Percentiles rank a stretch among this genome's conserved stretches.
Conservation (phyloP, 306 rosid genomes). For the Fragaria ananassa region DNA sequence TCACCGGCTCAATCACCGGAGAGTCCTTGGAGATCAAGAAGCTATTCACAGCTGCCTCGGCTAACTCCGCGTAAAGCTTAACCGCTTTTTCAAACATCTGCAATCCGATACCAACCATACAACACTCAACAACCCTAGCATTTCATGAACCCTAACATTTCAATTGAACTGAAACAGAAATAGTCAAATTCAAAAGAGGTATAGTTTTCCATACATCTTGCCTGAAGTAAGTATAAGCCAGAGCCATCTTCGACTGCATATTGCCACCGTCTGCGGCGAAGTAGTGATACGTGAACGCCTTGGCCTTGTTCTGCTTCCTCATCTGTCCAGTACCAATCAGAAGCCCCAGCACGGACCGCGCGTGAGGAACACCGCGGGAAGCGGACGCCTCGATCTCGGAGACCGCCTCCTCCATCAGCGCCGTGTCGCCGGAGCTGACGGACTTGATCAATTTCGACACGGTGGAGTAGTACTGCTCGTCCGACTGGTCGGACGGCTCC, state of each 20-base stretch:
- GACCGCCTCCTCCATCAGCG: slow-evolving; percentile 52
- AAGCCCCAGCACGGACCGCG: slow-evolving; percentile 81
- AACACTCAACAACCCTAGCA: not conserved
- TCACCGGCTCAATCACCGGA: slow-evolving; percentile 79
- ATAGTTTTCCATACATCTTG: slow-evolving; percentile 63
- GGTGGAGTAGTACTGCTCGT: slow-evolving; percentile 50
- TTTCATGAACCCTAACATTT: not conserved
- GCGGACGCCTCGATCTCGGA: slow-evolving; percentile 58
- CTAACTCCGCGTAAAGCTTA: slow-evolving; percentile 76
- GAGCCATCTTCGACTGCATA: slow-evolving; percentile 93
- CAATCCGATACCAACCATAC: not conserved
- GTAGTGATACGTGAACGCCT: slow-evolving; percentile 66
- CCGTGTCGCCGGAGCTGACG: slow-evolving; percentile 49
- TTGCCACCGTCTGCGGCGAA: slow-evolving; percentile 76
- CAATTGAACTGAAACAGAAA: slow-evolving; percentile 18
- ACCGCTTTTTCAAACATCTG: slow-evolving; percentile 88
- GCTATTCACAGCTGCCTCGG: slow-evolving; percentile 87
- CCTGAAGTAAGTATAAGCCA: slow-evolving; percentile 78
- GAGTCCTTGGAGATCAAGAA: slow-evolving; percentile 82
- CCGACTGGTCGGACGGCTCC: slow-evolving; percentile 25
- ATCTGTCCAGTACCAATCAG: slow-evolving; percentile 64
- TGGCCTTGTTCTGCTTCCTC: slow-evolving; percentile 64
- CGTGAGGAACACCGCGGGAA: slow-evolving; percentile 48
- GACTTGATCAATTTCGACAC: slow-evolving; percentile 49
- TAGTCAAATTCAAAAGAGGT: not conserved